These are phyloP conservation scores for Dactylorhiza incarnata DNA, from an alignment of 106 monocot genomes.

Conservation along the genomic window DNA sequence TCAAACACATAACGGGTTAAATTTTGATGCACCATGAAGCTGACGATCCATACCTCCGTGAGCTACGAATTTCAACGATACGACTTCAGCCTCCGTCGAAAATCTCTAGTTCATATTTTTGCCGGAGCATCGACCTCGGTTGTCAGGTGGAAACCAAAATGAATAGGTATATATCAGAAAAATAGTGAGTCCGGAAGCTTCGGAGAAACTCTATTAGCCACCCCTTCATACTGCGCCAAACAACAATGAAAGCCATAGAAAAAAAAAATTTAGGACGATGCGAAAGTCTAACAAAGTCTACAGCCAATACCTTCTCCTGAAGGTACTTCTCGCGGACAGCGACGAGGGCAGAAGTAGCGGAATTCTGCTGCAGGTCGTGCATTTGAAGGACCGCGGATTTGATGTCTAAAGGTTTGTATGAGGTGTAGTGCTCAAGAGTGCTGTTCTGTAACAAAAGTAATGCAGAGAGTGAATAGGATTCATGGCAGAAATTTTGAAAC, in stretches of 20 bases:
- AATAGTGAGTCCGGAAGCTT: neutral
- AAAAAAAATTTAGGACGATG: neutral
- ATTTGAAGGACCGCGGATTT: constrained; percentile 34
- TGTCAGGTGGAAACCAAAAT: neutral
- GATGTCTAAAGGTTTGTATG: constrained; percentile 58
- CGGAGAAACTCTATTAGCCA: neutral
- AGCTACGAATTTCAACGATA: neutral
- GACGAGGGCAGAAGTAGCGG: constrained; percentile 43
- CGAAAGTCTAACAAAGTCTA: neutral
- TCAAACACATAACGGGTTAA: neutral
- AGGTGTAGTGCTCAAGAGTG: constrained; percentile 71
- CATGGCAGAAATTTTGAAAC: no score
- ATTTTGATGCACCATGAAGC: neutral
- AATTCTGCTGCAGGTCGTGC: constrained; percentile 64
- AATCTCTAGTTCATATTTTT: neutral
- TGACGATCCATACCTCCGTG: neutral
- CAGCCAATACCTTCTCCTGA: constrained; percentile 53
- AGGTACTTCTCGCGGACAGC: constrained; percentile 77
- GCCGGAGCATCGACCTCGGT: neutral
- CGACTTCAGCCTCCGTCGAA: neutral
- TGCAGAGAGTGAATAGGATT: neutral
- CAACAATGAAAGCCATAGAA: neutral
- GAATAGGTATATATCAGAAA: neutral
- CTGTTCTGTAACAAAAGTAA: constrained; percentile 32
- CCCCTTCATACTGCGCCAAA: constrained; percentile 2